These are phyloP conservation scores for Yamadazyma endophytica DNA, from an alignment of 805 yeast species.

Conservation along the genomic window DNA sequence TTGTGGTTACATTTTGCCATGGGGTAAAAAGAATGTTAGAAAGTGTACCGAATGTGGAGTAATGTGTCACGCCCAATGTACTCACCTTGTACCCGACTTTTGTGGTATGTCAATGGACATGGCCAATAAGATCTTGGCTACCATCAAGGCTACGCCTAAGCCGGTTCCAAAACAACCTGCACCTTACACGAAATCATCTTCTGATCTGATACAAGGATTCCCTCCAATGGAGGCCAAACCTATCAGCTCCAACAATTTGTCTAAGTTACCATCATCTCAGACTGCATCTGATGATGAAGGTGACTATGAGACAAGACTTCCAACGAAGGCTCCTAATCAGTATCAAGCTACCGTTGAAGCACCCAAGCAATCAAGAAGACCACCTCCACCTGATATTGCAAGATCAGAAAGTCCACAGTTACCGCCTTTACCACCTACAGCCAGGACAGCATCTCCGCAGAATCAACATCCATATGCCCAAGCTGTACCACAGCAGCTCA, in stretches of 20 bases:
- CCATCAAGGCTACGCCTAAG: conserved; percentile 66
- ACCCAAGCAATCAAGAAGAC: conserved; percentile 16
- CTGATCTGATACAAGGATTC: conserved; percentile 5
- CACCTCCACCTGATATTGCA: conserved; percentile 13
- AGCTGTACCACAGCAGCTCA: conserved; percentile 10
- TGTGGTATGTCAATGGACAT: conserved; percentile 98
- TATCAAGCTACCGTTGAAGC: conserved; percentile 23
- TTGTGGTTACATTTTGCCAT: conserved; percentile 93
- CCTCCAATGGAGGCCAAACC: conserved; percentile 12
- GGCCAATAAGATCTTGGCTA: conserved; percentile 82
- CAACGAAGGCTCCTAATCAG: conserved; percentile 24
- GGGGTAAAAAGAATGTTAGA: conserved; percentile 90
- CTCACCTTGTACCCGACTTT: conserved; percentile 93
- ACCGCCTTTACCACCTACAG: conserved; percentile 5
- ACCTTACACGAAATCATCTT: background rate
- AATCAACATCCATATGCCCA: conserved; percentile 12
- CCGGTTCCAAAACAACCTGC: conserved; percentile 13
- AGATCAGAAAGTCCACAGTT: background rate
- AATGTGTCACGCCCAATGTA: conserved; percentile 90
- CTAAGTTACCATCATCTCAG: conserved; percentile 6
- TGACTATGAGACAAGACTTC: conserved; percentile 19
- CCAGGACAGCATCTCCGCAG: conserved; percentile 16
- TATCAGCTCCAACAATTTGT: conserved; percentile 4
- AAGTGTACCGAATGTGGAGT: conserved; percentile 93
- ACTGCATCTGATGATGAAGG: conserved; percentile 6